These are phyloP conservation scores for Groenewaldozyma tartarivorans DNA, from an alignment of 805 yeast species.

Conservation along the genomic window DNA sequence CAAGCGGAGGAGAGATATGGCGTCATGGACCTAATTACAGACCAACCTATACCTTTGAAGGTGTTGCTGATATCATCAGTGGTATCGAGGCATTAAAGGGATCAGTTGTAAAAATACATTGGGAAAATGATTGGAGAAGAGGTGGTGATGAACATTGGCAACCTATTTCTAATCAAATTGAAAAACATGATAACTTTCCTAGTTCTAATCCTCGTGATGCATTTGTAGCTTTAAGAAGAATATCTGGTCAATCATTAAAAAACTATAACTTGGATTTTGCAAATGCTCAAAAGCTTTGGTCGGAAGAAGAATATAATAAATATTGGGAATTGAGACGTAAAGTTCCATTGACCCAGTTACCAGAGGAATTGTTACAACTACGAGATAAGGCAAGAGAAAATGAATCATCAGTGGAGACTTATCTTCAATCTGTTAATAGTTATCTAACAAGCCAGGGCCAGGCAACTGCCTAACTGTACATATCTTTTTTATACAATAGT, in stretches of 20 bases:
- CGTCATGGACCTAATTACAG: constrained; percentile 56
- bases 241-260: constrained; percentile 8
- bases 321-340: not conserved
- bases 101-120: constrained; percentile 42
- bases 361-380: not conserved
- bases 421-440: too few relatives aligned
- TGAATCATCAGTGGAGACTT: too few relatives aligned
- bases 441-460: too few relatives aligned
- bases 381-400: not conserved
- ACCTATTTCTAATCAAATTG: constrained; percentile 5
- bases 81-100: constrained; percentile 52
- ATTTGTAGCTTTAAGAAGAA: constrained; percentile 14
- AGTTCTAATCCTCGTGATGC: constrained; percentile 16
- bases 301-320: not conserved
- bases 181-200: constrained; percentile 17
- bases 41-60: constrained; percentile 84
- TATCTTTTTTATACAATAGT: not conserved
- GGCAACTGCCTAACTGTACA: too few relatives aligned
- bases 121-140: constrained; percentile 85
- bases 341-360: not conserved
- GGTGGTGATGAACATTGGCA: constrained; percentile 76
- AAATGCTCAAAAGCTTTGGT: not conserved
- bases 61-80: constrained; percentile 72
- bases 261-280: not conserved
- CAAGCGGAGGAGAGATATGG: constrained; percentile 1